These are phyloP conservation scores for Cladobotryum protrusum DNA, from an alignment of 2,329 filamentous ascomycete genomes.

Conservation along the genomic window DNA sequence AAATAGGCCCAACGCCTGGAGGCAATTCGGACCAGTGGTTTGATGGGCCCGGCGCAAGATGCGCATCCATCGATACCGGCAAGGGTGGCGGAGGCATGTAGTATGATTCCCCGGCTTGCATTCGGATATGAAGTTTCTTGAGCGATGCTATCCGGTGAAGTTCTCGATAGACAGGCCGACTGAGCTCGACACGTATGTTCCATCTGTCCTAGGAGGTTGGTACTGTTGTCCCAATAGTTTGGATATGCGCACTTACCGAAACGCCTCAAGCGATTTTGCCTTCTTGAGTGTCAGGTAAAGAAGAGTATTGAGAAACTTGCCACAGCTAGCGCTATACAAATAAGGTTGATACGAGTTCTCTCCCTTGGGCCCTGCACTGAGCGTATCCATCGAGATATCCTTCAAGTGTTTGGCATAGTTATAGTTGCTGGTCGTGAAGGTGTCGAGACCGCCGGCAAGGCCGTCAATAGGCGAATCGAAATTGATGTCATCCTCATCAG, in stretches of 20 bases:
- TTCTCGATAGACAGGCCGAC: conserved; percentile 49
- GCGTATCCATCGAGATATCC: conserved; percentile 50
- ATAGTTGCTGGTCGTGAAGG: conserved; percentile 57
- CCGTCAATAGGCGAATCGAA: conserved; percentile 51
- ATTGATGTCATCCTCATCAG: conserved; percentile 49
- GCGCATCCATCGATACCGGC: conserved; percentile 25
- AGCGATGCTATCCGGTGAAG: conserved; percentile 50
- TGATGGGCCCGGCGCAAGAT: conserved; percentile 26
- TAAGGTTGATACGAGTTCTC: conserved; percentile 50
- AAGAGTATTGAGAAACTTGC: conserved; percentile 59
- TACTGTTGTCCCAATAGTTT: neutral
- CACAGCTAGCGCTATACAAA: conserved; percentile 48
- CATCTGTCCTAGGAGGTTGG: conserved; percentile 35
- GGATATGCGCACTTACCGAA: conserved; percentile 38
- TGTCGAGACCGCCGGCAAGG: conserved; percentile 53
- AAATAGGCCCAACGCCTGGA: conserved; percentile 12
- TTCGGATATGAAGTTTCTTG: conserved; percentile 49
- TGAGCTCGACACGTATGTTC: conserved; percentile 60
- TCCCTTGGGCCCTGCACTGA: conserved; percentile 46
- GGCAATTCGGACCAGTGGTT: conserved; percentile 24
- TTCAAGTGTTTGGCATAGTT: conserved; percentile 54
- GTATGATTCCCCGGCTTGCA: conserved; percentile 52
- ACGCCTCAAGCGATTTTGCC: conserved; percentile 48
- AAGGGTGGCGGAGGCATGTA: conserved; percentile 46
- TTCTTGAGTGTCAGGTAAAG: conserved; percentile 51